Conservation (phyloP, 768 basidiomycete species). For the Rhizopogon roseolus region DNA sequence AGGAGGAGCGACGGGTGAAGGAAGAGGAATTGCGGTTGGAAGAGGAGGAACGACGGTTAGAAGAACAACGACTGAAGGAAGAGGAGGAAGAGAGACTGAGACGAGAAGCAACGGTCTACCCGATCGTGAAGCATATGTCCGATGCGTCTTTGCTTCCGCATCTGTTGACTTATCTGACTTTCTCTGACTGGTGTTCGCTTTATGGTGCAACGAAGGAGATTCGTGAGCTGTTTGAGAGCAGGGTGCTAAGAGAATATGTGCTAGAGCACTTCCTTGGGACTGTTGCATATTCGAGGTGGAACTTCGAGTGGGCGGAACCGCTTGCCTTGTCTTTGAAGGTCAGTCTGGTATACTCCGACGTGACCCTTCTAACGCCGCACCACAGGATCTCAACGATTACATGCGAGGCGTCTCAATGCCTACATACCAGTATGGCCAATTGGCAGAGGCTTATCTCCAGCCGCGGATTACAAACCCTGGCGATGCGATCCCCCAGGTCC, state of each 20-base stretch:
- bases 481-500: slow-evolving; percentile 32
- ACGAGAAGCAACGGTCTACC: slow-evolving; percentile 31
- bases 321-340: slow-evolving; percentile 60
- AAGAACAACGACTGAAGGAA: not conserved
- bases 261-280: slow-evolving; percentile 65
- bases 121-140: slow-evolving; percentile 52
- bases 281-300: slow-evolving; percentile 73
- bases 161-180: slow-evolving; percentile 61
- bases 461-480: slow-evolving; percentile 36
- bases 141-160: slow-evolving; percentile 46
- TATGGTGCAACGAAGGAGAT: slow-evolving; percentile 52
- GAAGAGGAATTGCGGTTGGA: not conserved
- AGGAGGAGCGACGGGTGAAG: not conserved
- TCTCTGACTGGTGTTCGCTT: slow-evolving; percentile 66
- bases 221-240: slow-evolving; percentile 43
- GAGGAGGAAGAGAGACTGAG: slow-evolving; percentile 3
- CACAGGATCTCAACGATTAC: slow-evolving; percentile 75
- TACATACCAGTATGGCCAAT: slow-evolving; percentile 62
- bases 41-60: slow-evolving; percentile 5
- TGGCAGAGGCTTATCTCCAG: slow-evolving; percentile 55
- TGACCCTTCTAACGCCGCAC: slow-evolving; percentile 5
- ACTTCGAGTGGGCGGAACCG: slow-evolving; percentile 49
- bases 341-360: slow-evolving; percentile 15
- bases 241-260: slow-evolving; percentile 54
- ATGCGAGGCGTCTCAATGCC: slow-evolving; percentile 78